Evolutionary conservation across 2,329 filamentous ascomycete species (phyloP).

Genomic region (Pseudogymnoascus sp.): DNA sequence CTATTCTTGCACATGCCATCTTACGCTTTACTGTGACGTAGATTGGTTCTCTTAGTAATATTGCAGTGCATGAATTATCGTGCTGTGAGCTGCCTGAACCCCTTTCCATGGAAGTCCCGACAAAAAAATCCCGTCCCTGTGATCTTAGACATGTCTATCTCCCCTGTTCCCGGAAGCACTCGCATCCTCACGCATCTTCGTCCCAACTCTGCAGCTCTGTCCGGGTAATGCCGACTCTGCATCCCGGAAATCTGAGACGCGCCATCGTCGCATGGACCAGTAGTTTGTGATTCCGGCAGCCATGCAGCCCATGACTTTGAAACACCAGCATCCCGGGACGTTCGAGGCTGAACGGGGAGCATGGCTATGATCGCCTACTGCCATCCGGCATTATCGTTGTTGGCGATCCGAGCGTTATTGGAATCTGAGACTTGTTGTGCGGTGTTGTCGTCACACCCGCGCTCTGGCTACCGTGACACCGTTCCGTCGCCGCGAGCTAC

Average conservation of each 20-base stretch:
- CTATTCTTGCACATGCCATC: neutral
- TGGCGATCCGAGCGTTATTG: neutral
- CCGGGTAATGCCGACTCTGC: neutral
- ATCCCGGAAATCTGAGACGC: neutral
- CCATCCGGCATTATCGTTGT: neutral
- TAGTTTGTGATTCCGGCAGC: neutral
- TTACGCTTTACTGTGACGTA: neutral
- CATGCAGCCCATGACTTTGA: neutral
- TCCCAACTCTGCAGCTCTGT: neutral
- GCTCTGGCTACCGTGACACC: neutral
- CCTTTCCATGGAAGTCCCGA: neutral
- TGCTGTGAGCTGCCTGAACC: neutral
- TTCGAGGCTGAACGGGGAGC: neutral
- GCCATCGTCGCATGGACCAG: neutral
- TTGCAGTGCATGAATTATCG: neutral
- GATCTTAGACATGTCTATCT: slow-evolving; percentile 1
- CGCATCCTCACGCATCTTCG: neutral
- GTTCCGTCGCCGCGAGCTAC: neutral
- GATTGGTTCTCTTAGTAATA: neutral
- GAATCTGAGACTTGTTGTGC: neutral
- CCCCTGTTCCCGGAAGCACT: neutral
- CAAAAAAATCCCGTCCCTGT: neutral
- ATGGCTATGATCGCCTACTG: neutral
- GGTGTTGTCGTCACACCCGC: neutral
- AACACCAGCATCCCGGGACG: neutral